Conservation (phyloP, 2,329 filamentous ascomycete genomes). For the Rugonectria rugulosa region DNA sequence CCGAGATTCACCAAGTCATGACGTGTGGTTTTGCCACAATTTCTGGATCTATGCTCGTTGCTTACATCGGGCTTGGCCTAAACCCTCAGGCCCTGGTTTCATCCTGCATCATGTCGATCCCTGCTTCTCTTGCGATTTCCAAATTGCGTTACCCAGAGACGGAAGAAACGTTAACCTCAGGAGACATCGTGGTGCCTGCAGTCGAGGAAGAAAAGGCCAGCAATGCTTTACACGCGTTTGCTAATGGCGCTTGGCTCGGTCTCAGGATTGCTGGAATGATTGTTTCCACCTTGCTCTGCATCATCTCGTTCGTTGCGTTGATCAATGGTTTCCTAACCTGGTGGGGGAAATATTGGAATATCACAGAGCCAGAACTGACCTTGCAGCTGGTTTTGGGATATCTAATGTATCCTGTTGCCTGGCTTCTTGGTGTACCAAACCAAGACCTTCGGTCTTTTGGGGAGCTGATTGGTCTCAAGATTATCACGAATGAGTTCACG, state of each 20-base stretch:
- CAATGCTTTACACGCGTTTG: conserved; percentile 85
- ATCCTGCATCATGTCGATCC: conserved; percentile 95
- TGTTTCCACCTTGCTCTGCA: conserved; percentile 78
- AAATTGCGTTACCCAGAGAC: conserved; percentile 91
- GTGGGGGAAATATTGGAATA: conserved; percentile 82
- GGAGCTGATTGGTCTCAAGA: no score
- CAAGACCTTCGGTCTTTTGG: no score
- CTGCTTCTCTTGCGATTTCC: conserved; percentile 85
- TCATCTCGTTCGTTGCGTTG: conserved; percentile 78
- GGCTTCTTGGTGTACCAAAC: conserved; percentile 83
- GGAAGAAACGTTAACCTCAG: conserved; percentile 84
- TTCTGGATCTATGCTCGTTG: conserved; percentile 84
- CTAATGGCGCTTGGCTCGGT: conserved; percentile 84
- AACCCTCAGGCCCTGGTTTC: conserved; percentile 87
- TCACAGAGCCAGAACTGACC: conserved; percentile 72
- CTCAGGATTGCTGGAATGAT: conserved; percentile 90
- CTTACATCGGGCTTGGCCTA: conserved; percentile 84
- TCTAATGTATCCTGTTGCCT: conserved; percentile 78
- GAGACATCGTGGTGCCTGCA: conserved; percentile 80
- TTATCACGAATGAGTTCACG: no score
- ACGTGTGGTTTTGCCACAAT: conserved; percentile 93
- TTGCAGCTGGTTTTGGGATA: conserved; percentile 81
- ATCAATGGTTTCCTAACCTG: conserved; percentile 81
- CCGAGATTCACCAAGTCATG: conserved; percentile 93
- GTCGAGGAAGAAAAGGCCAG: conserved; percentile 78